Percentiles rank a stretch among this genome's conserved stretches.
Evolutionary conservation across 768 basidiomycete species (phyloP).

Genomic region (Serpula lacrymans): DNA sequence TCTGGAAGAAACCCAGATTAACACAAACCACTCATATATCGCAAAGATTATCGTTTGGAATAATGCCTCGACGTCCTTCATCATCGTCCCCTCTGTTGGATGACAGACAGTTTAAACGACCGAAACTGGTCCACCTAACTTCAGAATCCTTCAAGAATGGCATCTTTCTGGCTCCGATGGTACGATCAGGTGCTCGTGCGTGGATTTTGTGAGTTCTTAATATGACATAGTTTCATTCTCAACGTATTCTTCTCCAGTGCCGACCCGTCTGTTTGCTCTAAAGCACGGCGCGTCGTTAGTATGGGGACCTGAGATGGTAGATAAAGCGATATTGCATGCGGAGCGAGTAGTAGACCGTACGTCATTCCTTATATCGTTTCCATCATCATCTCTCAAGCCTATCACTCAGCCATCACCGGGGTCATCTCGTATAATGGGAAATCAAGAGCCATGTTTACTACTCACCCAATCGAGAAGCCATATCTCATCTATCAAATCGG

Average conservation of each 20-base stretch:
- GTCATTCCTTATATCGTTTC: conserved; percentile 26
- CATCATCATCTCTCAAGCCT: not conserved
- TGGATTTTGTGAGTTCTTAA: conserved; percentile 10
- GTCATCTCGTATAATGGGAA: conserved; percentile 85
- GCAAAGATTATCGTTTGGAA: conserved; percentile 1
- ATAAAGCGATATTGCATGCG: conserved; percentile 89
- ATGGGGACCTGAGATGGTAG: conserved; percentile 96
- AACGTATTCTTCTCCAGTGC: conserved; percentile 49
- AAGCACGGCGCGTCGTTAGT: conserved; percentile 93
- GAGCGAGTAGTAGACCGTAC: conserved; percentile 83
- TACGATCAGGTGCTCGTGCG: conserved; percentile 86
- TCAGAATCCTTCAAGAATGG: conserved; percentile 82
- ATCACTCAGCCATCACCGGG: conserved; percentile 69
- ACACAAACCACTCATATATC: too few relatives aligned
- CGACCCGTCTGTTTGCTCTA: conserved; percentile 79
- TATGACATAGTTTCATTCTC: not conserved
- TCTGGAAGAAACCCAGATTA: too few relatives aligned
- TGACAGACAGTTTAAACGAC: conserved; percentile 45
- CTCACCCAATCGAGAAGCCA: conserved; percentile 92
- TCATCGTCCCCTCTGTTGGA: conserved; percentile 37
- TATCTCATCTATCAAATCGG: conserved; percentile 96
- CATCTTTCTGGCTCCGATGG: conserved; percentile 97
- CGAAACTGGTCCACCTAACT: conserved; percentile 56
- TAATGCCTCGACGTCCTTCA: conserved; percentile 56
- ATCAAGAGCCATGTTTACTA: conserved; percentile 83